Percentiles rank a stretch among this genome's conserved stretches.
Evolutionary conservation across 2,329 filamentous ascomycete genomes (phyloP).

Genomic region (Diaporthe humulicola): DNA sequence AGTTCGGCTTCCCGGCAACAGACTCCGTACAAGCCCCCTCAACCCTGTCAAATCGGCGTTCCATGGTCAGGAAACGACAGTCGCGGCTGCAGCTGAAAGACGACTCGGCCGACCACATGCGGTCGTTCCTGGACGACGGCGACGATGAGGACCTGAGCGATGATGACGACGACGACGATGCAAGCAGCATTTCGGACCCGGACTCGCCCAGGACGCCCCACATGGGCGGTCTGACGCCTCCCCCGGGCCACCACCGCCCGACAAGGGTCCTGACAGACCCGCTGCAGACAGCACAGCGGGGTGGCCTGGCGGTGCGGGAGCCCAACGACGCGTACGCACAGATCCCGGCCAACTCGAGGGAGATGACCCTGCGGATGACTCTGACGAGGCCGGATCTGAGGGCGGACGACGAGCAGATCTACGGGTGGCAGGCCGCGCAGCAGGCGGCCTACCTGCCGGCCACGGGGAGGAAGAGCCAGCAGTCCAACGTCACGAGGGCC

Average conservation of each 20-base stretch:
- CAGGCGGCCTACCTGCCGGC: constrained; percentile 45
- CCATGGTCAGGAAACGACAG: constrained; percentile 44
- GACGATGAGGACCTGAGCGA: constrained; percentile 48
- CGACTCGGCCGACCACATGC: constrained; percentile 62
- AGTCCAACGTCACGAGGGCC: constrained; percentile 51
- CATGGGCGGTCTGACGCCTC: constrained; percentile 52
- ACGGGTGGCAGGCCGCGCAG: constrained; percentile 71
- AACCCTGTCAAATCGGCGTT: constrained; percentile 47
- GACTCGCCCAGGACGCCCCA: constrained; percentile 72
- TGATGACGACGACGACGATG: constrained; percentile 63
- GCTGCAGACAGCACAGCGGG: constrained; percentile 35
- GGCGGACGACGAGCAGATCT: constrained; percentile 78
- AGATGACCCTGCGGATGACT: constrained; percentile 98
- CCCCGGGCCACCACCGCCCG: constrained; percentile 45
- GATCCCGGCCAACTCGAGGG: constrained; percentile 64
- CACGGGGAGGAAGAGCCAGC: constrained; percentile 63
- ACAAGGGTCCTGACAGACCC: constrained; percentile 47
- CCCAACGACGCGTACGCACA: constrained; percentile 41
- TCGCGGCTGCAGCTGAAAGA: constrained; percentile 49
- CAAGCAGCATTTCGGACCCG: constrained; percentile 67
- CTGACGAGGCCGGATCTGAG: constrained; percentile 90
- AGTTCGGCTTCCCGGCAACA: constrained; percentile 88
- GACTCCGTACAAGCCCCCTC: constrained; percentile 55
- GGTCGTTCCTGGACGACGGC: constrained; percentile 68
- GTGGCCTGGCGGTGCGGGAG: background rate